Evolutionary conservation across 208 protist species (phyloP).

Genomic region (Crithidia sp.): DNA sequence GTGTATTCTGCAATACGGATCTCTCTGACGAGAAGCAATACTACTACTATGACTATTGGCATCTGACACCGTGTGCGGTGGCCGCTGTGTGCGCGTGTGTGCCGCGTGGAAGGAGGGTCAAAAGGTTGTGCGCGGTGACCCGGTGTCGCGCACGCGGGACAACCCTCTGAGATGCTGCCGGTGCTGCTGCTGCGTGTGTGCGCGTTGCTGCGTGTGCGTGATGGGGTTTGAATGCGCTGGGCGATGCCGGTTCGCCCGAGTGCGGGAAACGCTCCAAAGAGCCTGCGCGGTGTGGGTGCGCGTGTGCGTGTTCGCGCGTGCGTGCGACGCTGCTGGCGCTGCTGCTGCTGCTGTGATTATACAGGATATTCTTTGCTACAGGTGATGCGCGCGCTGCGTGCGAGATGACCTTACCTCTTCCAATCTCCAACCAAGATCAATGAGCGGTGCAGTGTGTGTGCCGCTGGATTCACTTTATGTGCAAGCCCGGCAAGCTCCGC

Average conservation of each 20-base stretch:
- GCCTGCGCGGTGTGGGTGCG: not conserved
- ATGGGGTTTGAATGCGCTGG: slow-evolving; percentile 61
- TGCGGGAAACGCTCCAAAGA: slow-evolving; percentile 71
- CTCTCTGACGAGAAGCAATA: slow-evolving; percentile 28
- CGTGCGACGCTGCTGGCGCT: slow-evolving; percentile 31
- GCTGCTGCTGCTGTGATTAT: slow-evolving; percentile 18
- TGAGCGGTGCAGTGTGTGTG: not conserved
- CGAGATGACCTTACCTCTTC: slow-evolving; percentile 14
- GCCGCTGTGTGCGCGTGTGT: not conserved
- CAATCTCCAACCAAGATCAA: slow-evolving; percentile 18
- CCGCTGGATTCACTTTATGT: no score
- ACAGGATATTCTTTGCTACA: slow-evolving; percentile 16
- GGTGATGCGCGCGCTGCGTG: slow-evolving; percentile 12
- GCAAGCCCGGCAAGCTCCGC: no score
- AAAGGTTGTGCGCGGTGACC: slow-evolving; percentile 18
- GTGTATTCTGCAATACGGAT: slow-evolving; percentile 39
- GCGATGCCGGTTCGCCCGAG: slow-evolving; percentile 33
- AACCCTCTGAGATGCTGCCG: slow-evolving; percentile 15
- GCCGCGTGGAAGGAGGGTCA: slow-evolving; percentile 1
- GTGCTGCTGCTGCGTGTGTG: not conserved
- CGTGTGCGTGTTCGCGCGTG: not conserved
- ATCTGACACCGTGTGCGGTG: slow-evolving; percentile 24
- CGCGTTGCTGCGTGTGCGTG: not conserved
- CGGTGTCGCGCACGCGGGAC: slow-evolving; percentile 18
- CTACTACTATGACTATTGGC: slow-evolving; percentile 42